Base-by-base conservation (phyloP, 345 rosid species). In the Arabidopsis thaliana region DNA sequence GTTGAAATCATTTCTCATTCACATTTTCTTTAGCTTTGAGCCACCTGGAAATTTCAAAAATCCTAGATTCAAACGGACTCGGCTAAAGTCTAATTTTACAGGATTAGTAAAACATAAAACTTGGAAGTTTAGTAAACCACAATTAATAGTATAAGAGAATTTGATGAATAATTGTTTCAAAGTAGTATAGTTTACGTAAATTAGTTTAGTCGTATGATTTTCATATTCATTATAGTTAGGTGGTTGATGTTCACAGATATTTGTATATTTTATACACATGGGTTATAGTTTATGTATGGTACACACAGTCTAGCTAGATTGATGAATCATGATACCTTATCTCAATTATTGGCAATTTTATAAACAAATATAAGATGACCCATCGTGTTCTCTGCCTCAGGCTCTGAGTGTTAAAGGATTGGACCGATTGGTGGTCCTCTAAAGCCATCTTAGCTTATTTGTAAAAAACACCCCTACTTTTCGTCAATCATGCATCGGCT, bases 341-440 rank as follows among this genome's bases (percentile, higher is more conserved):
- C 30, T 69, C 65, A 69, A 76, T 76, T 70, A 76, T 76, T 69
- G 71, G 30, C 20, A 34, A 62, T 55, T 38, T 13, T 62, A 2
- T 62, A 53, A 50, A 14, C 9, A 33, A 6, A 16, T 61, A 16
- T 42, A 76, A 45, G 30, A 25, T 45, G 69, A 13, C 24, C 44
- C 51, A 37, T 52, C 64, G 38, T 45, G 28, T 24, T 4, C 7
- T 5, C 12, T 33, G 49, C 53, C 13, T 16, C 20, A 16, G 20
- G 20, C 20, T 32, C 45, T 68, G 2, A 60, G 41, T 69, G 60
- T 23, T 52, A 50, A 28, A 28, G 20, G 6, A 14, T 23, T 36
- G 66, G 67, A 55, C 12, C 67, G 38, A 0, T 66, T 48, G 56
- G 72, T 48, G 60, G 60, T 12, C 24, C 11, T 38, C 72, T 37